Base-by-base conservation (phyloP, 306 rosid species). In the Glycine soja region DNA sequence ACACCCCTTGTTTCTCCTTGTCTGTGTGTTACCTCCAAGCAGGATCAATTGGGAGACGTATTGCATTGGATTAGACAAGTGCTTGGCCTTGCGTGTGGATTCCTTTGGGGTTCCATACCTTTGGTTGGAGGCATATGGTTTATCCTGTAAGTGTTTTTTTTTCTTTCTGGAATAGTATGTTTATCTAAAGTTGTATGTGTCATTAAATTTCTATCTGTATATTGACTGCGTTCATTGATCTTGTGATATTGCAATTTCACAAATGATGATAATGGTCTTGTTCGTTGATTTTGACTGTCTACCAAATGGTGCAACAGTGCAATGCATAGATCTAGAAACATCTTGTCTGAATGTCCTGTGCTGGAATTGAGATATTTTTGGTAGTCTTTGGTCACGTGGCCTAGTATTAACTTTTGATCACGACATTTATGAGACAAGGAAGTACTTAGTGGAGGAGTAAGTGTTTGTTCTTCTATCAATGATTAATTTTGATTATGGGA, bases 1-100 rank as follows among this genome's bases (percentile, higher is more conserved):
- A 78, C 45, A 32, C 48, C 54, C 14, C 3, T 36, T 51, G 11
- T 68, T 10, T 70, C 3, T 8, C 43, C 30, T 24, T 73, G 0
- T 71, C 8, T 48, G 7, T 53, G 7, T n/a, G 12, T 43, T 68
- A 5, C 40, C 48, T 30, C 69, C 48, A 47, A 73, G 78, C 75
- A 96, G 99, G 99, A 96, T 85, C 98, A 96, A 88, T 75, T 96
- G 83, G 98, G 99, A 65, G 99, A 96, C 71, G 96, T 96, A 14
- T 90, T 96, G 89, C 99, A 96, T 84, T 93, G 99, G 99, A 90
- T 96, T 82, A 92, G 99, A 86, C 99, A 96, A 84, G 88, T 46
- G 5, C 83, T 93, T 34, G 98, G 92, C 79, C 89, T 96, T 61
- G 65, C 63, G 11, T 91, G 91, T 59, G 99, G 99, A 67, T 76